Base-by-base conservation (phyloP, 257 asterid genomes). In the Echium plantagineum region DNA sequence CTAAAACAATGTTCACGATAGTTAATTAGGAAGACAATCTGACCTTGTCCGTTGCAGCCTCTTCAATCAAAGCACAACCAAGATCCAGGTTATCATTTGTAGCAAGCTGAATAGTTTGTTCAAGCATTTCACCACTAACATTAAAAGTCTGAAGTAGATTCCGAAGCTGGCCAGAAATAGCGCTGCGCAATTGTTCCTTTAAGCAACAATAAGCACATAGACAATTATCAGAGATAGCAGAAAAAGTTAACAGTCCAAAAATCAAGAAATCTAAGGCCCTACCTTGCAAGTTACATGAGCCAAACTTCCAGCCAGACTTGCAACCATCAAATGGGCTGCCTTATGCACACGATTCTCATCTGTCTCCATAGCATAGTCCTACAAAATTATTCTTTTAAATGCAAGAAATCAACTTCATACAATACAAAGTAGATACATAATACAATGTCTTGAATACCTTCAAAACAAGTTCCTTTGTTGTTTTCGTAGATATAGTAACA, bases 251-350 rank as follows among this genome's bases (percentile, higher is more conserved):
- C 53, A 21, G 49, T 9, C 21, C 12, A 2, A 10, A 21, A 35
- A 17, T 10, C 5, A 15, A 9, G 17, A 56, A 31, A 51, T 22
- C 21, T 65, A 5, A 57, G 55, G 51, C 46, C 46, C 60, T 75
- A 93, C 99, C 99, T 93, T 93, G 96, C 97, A 93, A 42, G 97
- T 93, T 54, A 89, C 99, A 73, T 93, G 99, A 64, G 97, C 99
- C 65, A 93, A 81, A 78, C 99, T 86, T 71, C 99, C 99, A 0
- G 99, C 94, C 78, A 93, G 68, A 75, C 94, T 82, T n/a, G 99
- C 97, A 20, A 89, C 99, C 99, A 93, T 93, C 82, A 93, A 74
- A 71, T 86, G 96, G 60, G 97, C 97, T 60, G 97, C 97, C 74
- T 83, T 93, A 38, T 85, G 75, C 73, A 85, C 81, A 47, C 87